Conservation (phyloP, 495 filamentous ascomycete genomes). For the Annulohypoxylon maeteangense region DNA sequence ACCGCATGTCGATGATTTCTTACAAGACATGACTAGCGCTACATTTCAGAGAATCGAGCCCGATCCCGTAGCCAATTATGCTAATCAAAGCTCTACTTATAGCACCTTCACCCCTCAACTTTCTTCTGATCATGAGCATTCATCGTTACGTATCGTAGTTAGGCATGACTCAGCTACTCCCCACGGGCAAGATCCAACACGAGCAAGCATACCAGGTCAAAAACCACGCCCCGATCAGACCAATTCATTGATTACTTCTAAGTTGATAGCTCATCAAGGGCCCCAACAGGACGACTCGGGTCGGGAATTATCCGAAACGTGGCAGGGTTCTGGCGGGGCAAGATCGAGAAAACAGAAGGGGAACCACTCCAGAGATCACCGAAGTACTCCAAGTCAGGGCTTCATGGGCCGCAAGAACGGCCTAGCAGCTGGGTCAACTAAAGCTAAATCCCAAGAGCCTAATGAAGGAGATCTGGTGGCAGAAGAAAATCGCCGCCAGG, state of each 20-base stretch:
- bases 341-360: slow-evolving; percentile 14
- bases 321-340: neutral
- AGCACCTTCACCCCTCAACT: neutral
- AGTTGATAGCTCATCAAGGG: neutral
- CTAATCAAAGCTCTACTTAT: slow-evolving; percentile 6
- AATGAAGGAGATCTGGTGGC: slow-evolving; percentile 27
- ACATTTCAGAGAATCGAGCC: neutral
- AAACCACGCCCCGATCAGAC: neutral
- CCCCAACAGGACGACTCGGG: slow-evolving; percentile 4
- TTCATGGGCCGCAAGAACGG: slow-evolving; percentile 47
- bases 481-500: slow-evolving; percentile 45
- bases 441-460: slow-evolving; percentile 40
- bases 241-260: neutral
- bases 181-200: neutral
- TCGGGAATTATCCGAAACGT: slow-evolving; percentile 8
- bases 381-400: slow-evolving; percentile 25
- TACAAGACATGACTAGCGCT: neutral
- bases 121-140: slow-evolving; percentile 1
- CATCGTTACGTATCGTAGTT: neutral
- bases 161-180: neutral
- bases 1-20: slow-evolving; percentile 27
- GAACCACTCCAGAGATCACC: slow-evolving; percentile 7
- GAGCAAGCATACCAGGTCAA: neutral
- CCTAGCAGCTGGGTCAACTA: slow-evolving; percentile 15
- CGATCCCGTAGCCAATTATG: neutral